A percentile compares a stretch with the other conserved stretches of the same genome.
Evolutionary conservation across 164 flowering plant genomes (phyloP).

Genomic region (Magnolia officinalis): DNA sequence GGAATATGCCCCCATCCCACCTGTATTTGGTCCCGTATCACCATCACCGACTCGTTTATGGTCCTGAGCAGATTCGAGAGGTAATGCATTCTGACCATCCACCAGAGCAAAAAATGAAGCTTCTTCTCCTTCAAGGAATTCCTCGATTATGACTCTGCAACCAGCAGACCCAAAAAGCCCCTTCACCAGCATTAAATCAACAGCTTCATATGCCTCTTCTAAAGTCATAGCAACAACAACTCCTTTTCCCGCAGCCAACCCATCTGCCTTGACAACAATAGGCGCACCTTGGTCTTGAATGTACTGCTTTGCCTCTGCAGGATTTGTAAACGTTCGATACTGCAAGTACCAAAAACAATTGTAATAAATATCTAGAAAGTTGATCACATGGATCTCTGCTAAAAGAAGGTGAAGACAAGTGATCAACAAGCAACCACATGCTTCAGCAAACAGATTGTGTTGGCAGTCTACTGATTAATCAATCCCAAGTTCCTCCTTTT

Average conservation of each 20-base stretch:
- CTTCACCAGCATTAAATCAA: constrained; percentile 82
- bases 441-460: background rate
- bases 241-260: constrained; percentile 96
- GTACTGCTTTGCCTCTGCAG: constrained; percentile 73
- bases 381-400: background rate
- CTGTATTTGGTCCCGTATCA: constrained; percentile 95
- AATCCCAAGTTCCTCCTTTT: too few relatives aligned
- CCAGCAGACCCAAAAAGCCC: constrained; percentile 84
- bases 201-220: constrained; percentile 83
- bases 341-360: constrained; percentile 35
- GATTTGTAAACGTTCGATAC: constrained; percentile 78
- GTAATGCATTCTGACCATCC: constrained; percentile 89
- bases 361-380: constrained; percentile 1
- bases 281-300: constrained; percentile 86
- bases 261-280: constrained; percentile 92
- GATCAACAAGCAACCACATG: background rate
- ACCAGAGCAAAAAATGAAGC: constrained; percentile 98
- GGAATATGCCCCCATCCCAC: constrained; percentile 98
- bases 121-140: constrained; percentile 91
- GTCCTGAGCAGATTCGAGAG: constrained; percentile 96
- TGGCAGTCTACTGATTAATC: too few relatives aligned
- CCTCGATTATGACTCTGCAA: constrained; percentile 74
- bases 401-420: background rate
- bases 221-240: constrained; percentile 89
- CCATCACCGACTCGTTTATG: constrained; percentile 98